phyloP scores from a whole-genome alignment of 176 grass and related monocot species.

The Juncus effusus region DNA sequence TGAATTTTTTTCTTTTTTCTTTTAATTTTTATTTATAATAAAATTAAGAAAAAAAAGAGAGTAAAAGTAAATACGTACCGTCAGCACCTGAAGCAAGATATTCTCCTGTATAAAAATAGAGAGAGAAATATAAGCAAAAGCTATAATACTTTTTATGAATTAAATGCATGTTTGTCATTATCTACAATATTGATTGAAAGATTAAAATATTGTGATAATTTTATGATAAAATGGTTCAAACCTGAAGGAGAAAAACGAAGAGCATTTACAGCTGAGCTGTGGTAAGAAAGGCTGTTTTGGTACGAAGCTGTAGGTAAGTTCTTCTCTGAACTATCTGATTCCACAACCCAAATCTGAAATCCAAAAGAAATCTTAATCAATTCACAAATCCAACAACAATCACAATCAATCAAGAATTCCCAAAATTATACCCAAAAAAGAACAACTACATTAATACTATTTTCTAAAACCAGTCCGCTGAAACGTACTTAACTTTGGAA shows the following conservation, averaged over 20 bases:
- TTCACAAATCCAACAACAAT: neutral
- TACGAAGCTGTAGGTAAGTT: conserved; percentile 72
- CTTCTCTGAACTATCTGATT: conserved; percentile 44
- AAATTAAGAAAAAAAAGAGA: neutral
- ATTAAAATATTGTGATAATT: neutral
- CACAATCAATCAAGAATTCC: too few species aligned
- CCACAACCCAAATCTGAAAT: conserved; percentile 67
- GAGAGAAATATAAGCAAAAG: conserved; percentile 10
- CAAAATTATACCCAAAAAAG: too few species aligned
- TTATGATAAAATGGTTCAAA: conserved; percentile 16
- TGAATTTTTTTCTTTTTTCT: neutral
- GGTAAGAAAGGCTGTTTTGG: conserved; percentile 58
- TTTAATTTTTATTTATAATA: neutral
- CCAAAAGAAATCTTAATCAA: neutral
- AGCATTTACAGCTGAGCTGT: conserved; percentile 74
- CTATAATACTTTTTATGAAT: neutral
- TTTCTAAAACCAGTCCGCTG: too few species aligned
- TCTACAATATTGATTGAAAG: too few species aligned
- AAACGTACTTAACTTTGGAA: too few species aligned
- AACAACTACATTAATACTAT: too few species aligned
- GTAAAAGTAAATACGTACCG: conserved; percentile 42
- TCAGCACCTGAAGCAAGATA: conserved; percentile 79
- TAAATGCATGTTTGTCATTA: neutral
- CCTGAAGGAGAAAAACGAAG: conserved; percentile 95
- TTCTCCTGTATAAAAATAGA: conserved; percentile 51